Percentiles rank a stretch among this genome's conserved stretches.
Conservation (phyloP, 2,329 filamentous ascomycete genomes). For the Ophioceras dolichostomum region DNA sequence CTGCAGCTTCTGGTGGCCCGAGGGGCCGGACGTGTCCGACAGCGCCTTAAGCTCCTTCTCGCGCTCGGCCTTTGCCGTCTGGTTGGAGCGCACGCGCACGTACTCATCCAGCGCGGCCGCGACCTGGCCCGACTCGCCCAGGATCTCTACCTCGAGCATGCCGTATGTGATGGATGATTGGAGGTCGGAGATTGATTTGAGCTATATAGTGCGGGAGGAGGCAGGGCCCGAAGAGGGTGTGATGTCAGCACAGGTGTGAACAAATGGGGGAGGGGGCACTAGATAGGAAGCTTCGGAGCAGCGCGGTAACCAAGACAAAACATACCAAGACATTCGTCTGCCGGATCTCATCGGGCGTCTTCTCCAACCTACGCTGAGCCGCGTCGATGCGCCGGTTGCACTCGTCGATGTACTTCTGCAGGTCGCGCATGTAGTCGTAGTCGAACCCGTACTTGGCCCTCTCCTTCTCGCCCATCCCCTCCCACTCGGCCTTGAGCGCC, state of each 20-base stretch:
- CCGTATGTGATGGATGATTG: constrained; percentile 67
- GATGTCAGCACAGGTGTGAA: constrained; percentile 15
- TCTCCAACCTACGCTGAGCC: constrained; percentile 82
- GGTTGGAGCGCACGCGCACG: constrained; percentile 70
- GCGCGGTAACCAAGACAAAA: not conserved
- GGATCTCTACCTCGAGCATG: constrained; percentile 72
- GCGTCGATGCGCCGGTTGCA: constrained; percentile 90
- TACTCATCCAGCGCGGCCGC: constrained; percentile 76
- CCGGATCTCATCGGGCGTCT: constrained; percentile 93
- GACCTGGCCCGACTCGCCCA: constrained; percentile 73
- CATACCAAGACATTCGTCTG: constrained; percentile 69
- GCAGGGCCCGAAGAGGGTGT: constrained; percentile 9
- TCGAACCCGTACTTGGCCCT: constrained; percentile 79
- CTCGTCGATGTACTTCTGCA: constrained; percentile 93
- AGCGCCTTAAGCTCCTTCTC: constrained; percentile 85
- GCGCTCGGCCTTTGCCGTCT: constrained; percentile 68
- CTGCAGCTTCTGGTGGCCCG: constrained; percentile 93
- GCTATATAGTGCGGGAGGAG: no score
- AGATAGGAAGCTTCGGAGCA: no score
- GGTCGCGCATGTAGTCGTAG: constrained; percentile 91
- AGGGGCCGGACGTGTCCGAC: constrained; percentile 83
- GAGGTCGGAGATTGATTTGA: constrained; percentile 79
- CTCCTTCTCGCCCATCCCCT: constrained; percentile 56
- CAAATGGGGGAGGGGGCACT: no score
- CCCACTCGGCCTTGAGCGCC: constrained; percentile 79